phyloP scores from a whole-genome alignment of 139 green algal genomes.

The Closterium sp. region DNA sequence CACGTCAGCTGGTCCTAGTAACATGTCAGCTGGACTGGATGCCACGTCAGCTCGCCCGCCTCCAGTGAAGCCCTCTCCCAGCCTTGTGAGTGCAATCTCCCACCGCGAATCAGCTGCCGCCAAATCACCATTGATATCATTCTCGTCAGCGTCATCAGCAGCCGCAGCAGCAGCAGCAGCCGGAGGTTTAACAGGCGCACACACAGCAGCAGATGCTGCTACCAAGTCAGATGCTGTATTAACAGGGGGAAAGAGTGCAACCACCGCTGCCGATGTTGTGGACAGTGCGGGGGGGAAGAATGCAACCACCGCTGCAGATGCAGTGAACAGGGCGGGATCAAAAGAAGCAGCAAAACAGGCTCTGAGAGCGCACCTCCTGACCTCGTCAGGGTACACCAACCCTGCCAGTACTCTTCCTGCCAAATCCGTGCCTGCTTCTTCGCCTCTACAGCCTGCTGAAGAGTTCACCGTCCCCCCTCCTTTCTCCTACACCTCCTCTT shows the following conservation, averaged over 20 bases:
- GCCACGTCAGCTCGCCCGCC: background rate
- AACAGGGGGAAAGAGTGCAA: too few relatives aligned
- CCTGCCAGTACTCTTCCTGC: background rate
- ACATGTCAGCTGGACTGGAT: background rate
- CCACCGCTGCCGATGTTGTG: too few relatives aligned
- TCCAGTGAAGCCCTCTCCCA: background rate
- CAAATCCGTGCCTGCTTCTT: background rate
- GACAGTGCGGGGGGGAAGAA: background rate
- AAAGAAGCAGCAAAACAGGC: background rate
- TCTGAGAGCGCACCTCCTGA: background rate
- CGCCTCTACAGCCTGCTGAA: background rate
- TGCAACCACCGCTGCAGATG: background rate
- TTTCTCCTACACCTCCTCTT: background rate
- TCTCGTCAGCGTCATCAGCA: background rate
- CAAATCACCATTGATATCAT: background rate
- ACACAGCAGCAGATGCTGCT: too few relatives aligned
- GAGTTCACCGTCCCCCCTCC: background rate
- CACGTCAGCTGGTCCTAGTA: background rate
- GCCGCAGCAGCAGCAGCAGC: background rate
- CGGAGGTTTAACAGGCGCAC: background rate
- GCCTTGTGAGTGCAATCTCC: background rate
- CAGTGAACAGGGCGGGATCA: background rate
- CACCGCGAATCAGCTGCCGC: background rate
- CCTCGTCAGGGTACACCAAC: background rate
- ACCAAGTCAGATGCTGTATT: too few relatives aligned